phyloP scores from a whole-genome alignment of 2,329 filamentous ascomycete species.

The Pseudocercospora fuligena region DNA sequence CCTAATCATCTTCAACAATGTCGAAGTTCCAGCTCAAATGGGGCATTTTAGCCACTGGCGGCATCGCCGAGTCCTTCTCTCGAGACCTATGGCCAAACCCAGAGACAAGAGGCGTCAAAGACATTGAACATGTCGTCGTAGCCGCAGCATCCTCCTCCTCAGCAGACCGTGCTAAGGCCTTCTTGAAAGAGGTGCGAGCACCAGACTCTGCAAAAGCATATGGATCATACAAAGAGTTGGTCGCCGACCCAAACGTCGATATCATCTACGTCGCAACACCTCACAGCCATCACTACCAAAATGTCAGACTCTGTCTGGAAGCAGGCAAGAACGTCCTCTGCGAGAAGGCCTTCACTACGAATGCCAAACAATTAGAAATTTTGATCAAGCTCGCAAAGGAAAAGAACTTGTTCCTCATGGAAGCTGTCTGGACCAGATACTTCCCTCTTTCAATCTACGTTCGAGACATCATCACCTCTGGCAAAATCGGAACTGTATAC shows the following conservation, averaged over 20 bases:
- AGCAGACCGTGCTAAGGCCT: constrained; percentile 69
- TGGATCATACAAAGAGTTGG: constrained; percentile 80
- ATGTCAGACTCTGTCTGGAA: constrained; percentile 80
- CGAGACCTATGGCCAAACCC: constrained; percentile 81
- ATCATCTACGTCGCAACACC: constrained; percentile 89
- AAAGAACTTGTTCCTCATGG: constrained; percentile 77
- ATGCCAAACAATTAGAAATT: constrained; percentile 73
- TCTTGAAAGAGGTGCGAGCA: constrained; percentile 73
- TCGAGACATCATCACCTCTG: constrained; percentile 65
- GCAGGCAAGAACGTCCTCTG: constrained; percentile 88
- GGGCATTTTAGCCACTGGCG: constrained; percentile 56
- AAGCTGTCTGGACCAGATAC: constrained; percentile 80
- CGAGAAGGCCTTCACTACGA: constrained; percentile 89
- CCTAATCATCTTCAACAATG: constrained; percentile 27
- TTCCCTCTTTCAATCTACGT: constrained; percentile 82
- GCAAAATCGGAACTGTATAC: constrained; percentile 60
- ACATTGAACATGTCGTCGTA: constrained; percentile 76
- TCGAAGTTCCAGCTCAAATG: constrained; percentile 43
- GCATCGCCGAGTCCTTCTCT: constrained; percentile 61
- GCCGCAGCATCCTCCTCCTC: constrained; percentile 82
- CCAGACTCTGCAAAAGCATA: constrained; percentile 72
- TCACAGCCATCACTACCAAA: constrained; percentile 92
- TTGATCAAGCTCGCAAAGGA: constrained; percentile 72
- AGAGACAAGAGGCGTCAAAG: constrained; percentile 67
- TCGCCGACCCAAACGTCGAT: constrained; percentile 77